Conservation (phyloP, 495 filamentous ascomycete genomes). For the Penicillium subrubescens region DNA sequence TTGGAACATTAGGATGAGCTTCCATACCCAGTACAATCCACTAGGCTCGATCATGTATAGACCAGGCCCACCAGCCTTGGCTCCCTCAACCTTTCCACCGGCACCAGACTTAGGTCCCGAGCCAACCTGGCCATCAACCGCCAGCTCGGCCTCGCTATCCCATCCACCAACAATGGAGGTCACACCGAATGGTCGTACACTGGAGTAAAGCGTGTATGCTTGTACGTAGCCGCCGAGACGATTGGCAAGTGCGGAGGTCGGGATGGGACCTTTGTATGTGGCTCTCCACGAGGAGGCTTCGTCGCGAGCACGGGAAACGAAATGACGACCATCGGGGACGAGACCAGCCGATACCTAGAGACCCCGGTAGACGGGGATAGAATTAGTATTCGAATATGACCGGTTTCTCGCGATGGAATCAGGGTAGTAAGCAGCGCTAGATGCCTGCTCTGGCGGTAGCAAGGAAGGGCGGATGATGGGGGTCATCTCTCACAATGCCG, state of each 20-base stretch:
- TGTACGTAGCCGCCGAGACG: conserved; percentile 95
- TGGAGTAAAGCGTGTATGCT: conserved; percentile 95
- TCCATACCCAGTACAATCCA: conserved; percentile 84
- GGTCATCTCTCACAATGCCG: conserved; percentile 71
- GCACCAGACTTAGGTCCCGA: conserved; percentile 72
- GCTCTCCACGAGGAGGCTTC: conserved; percentile 88
- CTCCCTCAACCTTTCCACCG: conserved; percentile 74
- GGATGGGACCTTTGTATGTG: conserved; percentile 88
- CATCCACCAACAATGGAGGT: conserved; percentile 93
- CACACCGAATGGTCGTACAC: conserved; percentile 93
- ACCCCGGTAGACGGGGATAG: too few relatives aligned
- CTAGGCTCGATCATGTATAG: conserved; percentile 99
- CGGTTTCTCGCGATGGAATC: not conserved
- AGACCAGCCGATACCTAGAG: conserved; percentile 82
- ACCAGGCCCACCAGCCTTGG: conserved; percentile 81
- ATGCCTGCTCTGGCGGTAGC: too few relatives aligned
- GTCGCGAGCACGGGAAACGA: conserved; percentile 89
- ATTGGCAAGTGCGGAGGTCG: conserved; percentile 79
- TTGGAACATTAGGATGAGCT: not conserved
- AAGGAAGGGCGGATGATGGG: not conserved
- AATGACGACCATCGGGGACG: conserved; percentile 91
- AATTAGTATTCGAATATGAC: not conserved
- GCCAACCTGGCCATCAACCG: conserved; percentile 87
- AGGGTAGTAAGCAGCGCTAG: not conserved
- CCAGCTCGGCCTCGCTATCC: conserved; percentile 77